Evolutionary conservation across 2,329 filamentous ascomycete species (phyloP), one percentile per base, ranked within the genome.

Genomic region (Nemania diffusa): DNA sequence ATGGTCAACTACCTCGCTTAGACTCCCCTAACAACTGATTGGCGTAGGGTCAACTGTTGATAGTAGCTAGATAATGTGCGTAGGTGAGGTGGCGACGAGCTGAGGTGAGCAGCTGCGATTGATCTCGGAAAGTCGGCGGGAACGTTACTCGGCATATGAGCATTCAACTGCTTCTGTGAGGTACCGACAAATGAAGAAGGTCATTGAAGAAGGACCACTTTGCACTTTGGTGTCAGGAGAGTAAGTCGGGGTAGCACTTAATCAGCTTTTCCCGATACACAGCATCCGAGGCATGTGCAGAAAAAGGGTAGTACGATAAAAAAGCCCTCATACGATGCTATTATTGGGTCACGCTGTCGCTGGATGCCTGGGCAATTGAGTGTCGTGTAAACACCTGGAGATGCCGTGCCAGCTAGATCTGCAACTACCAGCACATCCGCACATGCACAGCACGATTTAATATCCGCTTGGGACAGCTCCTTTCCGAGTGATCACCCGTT

Each of bases 1-100:
- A 60, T 57, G 50, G 42, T 40, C 29, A 7, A 32, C 51, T 20
- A 34, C 44, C 52, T 68, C 65, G 61, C 65, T 68, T 68, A 65
- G 51, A 61, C 51, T 26, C 51, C 44, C 57, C 32, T 42, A 22
- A 3, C 34, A 8, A n/a, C 2, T 11, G n/a, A 52, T 64, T 40
- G 29, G 13, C 29, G 27, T 22, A 6, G 11, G 40, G 7, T 22
- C 24, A 24, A 22, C 5, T 6, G 26, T 29, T 46, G 46, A 32
- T 17, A 26, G 7, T 20, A 26, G 46, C n/a, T n/a, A n/a, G n/a
- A n/a, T n/a, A n/a, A n/a, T n/a, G n/a, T n/a, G n/a, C n/a, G n/a
- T n/a, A n/a, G n/a, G n/a, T n/a, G 34, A 53, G 32, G 24, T 53
- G 11, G 4, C 48, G 27, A 17, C 57, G 51, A 15, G 20, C 20